These are phyloP conservation scores for Hericium erinaceus DNA, from an alignment of 768 basidiomycete genomes.

Conservation along the genomic window DNA sequence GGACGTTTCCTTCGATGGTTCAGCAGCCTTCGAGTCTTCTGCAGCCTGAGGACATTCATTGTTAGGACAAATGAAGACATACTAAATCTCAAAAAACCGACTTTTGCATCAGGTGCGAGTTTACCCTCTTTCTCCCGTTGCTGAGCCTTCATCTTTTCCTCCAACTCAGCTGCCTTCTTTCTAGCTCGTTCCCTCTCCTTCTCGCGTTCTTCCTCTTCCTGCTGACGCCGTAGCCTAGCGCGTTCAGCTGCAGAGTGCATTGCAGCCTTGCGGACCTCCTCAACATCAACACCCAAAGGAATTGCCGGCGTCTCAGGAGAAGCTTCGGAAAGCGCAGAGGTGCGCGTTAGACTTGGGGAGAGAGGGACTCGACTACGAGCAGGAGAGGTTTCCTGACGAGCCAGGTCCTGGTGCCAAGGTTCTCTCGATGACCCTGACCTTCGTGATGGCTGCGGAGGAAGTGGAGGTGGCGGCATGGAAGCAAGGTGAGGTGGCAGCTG, in stretches of 20 bases:
- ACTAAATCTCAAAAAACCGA: too few relatives aligned
- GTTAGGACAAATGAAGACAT: too few relatives aligned
- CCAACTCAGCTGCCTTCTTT: slow-evolving; percentile 69
- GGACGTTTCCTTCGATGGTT: too few relatives aligned
- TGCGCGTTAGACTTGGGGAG: slow-evolving; percentile 6
- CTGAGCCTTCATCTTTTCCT: slow-evolving; percentile 49
- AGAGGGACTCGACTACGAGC: slow-evolving; percentile 1
- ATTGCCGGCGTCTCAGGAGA: slow-evolving; percentile 13
- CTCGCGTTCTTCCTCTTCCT: slow-evolving; percentile 78
- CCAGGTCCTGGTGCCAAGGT: slow-evolving; percentile 9
- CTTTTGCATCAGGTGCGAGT: neutral
- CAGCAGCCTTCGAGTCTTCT: too few relatives aligned
- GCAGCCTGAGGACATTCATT: too few relatives aligned
- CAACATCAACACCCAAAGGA: slow-evolving; percentile 28
- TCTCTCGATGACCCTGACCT: slow-evolving; percentile 10
- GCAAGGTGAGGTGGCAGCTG: slow-evolving; percentile 12
- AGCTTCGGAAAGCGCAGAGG: slow-evolving; percentile 5
- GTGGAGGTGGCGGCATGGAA: slow-evolving; percentile 3
- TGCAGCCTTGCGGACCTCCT: slow-evolving; percentile 59
- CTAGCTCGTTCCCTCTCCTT: slow-evolving; percentile 73
- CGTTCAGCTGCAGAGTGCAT: slow-evolving; percentile 85
- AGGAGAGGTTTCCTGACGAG: slow-evolving; percentile 7
- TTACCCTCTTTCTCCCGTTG: slow-evolving; percentile 1
- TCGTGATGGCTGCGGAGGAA: slow-evolving; percentile 5
- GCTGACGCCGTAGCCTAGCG: slow-evolving; percentile 67